Base-by-base conservation (phyloP, 805 yeast species). In the Sungouiella blattae region DNA sequence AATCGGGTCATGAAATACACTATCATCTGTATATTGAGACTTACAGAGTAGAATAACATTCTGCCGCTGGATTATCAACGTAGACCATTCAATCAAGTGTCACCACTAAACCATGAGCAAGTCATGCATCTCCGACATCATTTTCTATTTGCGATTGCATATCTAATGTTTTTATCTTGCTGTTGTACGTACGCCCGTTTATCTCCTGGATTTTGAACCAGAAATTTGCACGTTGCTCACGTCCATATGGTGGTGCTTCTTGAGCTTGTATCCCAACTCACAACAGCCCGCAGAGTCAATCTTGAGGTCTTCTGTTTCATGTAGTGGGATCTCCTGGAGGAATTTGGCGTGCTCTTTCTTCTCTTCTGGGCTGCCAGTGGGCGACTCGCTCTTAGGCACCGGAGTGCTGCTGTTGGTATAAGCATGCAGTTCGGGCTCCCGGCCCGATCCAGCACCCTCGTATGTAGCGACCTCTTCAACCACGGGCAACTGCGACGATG, bases 171-270 rank as follows among this genome's bases (percentile, higher is more conserved):
- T n/a, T n/a, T n/a, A n/a, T n/a, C n/a, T n/a, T n/a, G n/a, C n/a
- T 14, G 18, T n/a, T 4, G 14, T 11, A 24, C 16, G 14, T 12
- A n/a, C n/a, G n/a, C n/a, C n/a, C n/a, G n/a, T n/a, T n/a, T n/a
- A n/a, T n/a, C n/a, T n/a, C n/a, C n/a, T n/a, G n/a, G n/a, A n/a
- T 11, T 52, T 35, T 6, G 51, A 35, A 2, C 68, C 66, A 5
- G 58, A 49, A 21, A 59, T 49, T 1, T 57, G 55, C 9, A 54
- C 60, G 30, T 57, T 57, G 42, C 67, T 60, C 4, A 65, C 50
- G 14, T 64, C 72, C 31, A 57, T 43, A 40, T 68, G 73, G 44
- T 64, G 69, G 39, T 68, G 73, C 47, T 59, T 67, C 37, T 53
- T 64, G 28, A 68, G 55, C 46, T 54, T 60, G 41, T 67, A 68